Conservation (phyloP, 2,329 filamentous ascomycete species). For the Esteya vermicola region DNA sequence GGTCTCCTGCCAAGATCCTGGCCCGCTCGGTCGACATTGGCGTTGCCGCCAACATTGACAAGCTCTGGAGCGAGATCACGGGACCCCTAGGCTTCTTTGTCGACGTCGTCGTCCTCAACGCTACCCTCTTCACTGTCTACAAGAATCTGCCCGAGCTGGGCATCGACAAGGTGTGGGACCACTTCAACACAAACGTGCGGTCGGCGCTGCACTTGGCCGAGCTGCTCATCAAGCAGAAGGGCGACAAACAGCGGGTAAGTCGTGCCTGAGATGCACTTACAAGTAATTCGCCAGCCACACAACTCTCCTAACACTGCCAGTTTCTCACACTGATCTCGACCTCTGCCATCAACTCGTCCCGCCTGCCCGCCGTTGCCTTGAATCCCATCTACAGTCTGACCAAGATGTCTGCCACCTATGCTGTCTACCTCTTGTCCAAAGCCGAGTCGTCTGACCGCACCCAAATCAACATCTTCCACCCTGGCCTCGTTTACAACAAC, state of each 20-base stretch:
- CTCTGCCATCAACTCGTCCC: constrained; percentile 7
- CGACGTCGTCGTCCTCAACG: constrained; percentile 22
- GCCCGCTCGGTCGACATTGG: not conserved
- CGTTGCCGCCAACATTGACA: not conserved
- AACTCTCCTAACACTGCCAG: not conserved
- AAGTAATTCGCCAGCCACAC: no score
- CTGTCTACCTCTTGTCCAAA: constrained; percentile 11
- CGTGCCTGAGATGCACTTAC: no score
- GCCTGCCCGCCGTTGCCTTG: constrained; percentile 10
- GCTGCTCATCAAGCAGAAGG: constrained; percentile 8
- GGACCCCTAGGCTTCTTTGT: constrained; percentile 7
- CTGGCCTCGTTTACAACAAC: constrained; percentile 9
- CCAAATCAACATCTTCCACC: constrained; percentile 14
- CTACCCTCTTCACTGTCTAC: constrained; percentile 6
- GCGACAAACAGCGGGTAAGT: not conserved
- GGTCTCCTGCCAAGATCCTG: not conserved
- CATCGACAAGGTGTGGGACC: constrained; percentile 7
- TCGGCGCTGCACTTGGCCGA: constrained; percentile 8
- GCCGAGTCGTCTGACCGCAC: constrained; percentile 7
- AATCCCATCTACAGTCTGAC: constrained; percentile 10
- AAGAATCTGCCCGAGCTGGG: constrained; percentile 7
- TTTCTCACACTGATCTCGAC: constrained; percentile 5
- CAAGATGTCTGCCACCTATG: constrained; percentile 11
- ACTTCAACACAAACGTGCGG: constrained; percentile 11
- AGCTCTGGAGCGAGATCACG: constrained; percentile 2